Conservation (phyloP, 495 filamentous ascomycete genomes). For the Corynascus novoguineensis region DNA sequence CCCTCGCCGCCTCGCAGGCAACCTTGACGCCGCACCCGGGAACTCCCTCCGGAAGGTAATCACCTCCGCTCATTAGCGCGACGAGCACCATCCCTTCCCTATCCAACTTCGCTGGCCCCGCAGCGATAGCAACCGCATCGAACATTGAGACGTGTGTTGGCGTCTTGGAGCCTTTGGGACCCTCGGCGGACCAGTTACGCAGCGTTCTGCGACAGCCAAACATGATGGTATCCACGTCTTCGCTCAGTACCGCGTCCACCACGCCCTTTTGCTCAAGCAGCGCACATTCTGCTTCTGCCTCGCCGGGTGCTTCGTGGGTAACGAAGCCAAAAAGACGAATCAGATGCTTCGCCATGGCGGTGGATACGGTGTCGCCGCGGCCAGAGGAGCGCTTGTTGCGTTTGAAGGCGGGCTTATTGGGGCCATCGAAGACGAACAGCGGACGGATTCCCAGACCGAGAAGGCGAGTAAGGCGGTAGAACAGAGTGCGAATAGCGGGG, state of each 20-base stretch:
- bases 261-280: conserved; percentile 74
- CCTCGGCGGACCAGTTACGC: conserved; percentile 78
- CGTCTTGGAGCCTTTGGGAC: conserved; percentile 51
- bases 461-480: conserved; percentile 83
- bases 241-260: conserved; percentile 92
- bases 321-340: conserved; percentile 82
- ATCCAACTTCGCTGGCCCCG: conserved; percentile 56
- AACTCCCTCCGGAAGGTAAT: conserved; percentile 88
- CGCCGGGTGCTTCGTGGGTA: conserved; percentile 82
- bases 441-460: conserved; percentile 76
- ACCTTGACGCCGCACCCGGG: conserved; percentile 80
- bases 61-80: conserved; percentile 91
- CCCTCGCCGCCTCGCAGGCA: conserved; percentile 83
- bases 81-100: conserved; percentile 89
- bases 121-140: conserved; percentile 46
- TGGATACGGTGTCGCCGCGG: conserved; percentile 42
- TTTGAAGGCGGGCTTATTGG: conserved; percentile 85
- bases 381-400: conserved; percentile 60
- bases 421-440: conserved; percentile 93
- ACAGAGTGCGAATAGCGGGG: conserved; percentile 85
- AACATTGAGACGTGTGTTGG: conserved; percentile 88
- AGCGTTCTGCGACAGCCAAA: conserved; percentile 78
- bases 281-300: conserved; percentile 96
- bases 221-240: conserved; percentile 98
- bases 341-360: conserved; percentile 68